Base-by-base conservation (phyloP, 371 early-diverging fungal species). In the Syncephalastrum monosporum region DNA sequence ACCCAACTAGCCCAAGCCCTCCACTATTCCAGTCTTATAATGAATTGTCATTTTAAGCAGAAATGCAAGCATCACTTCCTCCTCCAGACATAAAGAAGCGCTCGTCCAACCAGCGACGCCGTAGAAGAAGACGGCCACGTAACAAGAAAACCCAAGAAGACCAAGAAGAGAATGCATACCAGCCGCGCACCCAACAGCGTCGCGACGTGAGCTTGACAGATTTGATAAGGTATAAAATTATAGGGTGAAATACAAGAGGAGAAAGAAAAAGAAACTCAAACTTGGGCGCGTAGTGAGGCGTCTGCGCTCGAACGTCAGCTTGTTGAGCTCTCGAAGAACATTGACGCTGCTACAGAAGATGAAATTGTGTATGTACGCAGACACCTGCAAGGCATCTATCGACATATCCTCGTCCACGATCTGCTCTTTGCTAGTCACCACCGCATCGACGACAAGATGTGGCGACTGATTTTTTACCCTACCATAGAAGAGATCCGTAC, bases 241-340 rank as follows among this genome's bases (percentile, higher is more conserved):
- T 29, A 25, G 21, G 33, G 17, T 47, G 47, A 23, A 27, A 3
- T 53, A n/a, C 17, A 55, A 14, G 17, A 14, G 14, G 24, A 53
- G 16, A 53, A 53, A 33, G 33, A 33, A 53, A 53, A 33, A 15
- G n/a, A 53, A 17, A 41, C 41, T 33, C n/a, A 52, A 45, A 16
- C 12, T 5, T 7, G 1, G 16, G 45, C 10, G 2, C 21, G 50
- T 48, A 79, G 80, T 42, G 80, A 79, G 50, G 74, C 80, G 12
- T 64, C 69, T 55, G 80, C 80, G 14, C 57, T 79, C 47, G 80
- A 79, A 53, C 74, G 72, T 48, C 80, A 79, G 47, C 55, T 79
- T 19, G 58, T 49, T 19, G 72, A 72, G 44, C 56, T 79, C 15
- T 48, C 53, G 19, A 72, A 76, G 57, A 76, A 76, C 51, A 67